Percentiles rank a stretch among this genome's conserved stretches.
These are phyloP conservation scores for Neofusicoccum sp. DNA, from an alignment of 2,329 filamentous ascomycete species.

Conservation along the genomic window DNA sequence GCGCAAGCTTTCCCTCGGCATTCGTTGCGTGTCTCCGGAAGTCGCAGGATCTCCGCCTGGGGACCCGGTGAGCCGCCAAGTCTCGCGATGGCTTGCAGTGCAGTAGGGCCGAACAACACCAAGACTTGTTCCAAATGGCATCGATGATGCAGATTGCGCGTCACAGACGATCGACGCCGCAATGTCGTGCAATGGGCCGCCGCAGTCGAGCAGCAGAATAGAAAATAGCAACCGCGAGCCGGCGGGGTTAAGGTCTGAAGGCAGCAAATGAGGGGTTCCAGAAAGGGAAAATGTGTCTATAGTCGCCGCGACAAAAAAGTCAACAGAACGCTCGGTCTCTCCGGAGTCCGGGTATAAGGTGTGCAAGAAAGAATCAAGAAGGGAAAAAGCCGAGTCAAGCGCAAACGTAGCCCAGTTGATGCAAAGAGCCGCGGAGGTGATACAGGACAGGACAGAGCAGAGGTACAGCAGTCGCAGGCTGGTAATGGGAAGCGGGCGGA, in stretches of 20 bases:
- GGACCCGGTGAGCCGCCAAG: constrained; percentile 15
- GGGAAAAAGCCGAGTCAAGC: background rate
- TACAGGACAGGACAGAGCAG: background rate
- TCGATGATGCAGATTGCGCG: constrained; percentile 13
- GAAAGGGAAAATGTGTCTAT: constrained; percentile 1
- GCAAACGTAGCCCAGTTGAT: background rate
- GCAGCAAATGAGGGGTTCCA: constrained; percentile 2
- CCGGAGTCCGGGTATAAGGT: constrained; percentile 16
- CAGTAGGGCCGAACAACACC: constrained; percentile 8
- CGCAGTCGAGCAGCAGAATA: background rate
- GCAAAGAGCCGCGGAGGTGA: background rate
- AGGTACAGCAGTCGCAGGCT: background rate
- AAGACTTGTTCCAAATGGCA: background rate
- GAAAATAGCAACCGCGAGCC: background rate
- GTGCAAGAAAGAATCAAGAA: constrained; percentile 2
- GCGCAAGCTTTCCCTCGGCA: constrained; percentile 13
- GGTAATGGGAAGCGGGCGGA: background rate
- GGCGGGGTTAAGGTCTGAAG: constrained; percentile 12
- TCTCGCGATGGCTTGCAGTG: constrained; percentile 11
- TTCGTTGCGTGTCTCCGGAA: constrained; percentile 1
- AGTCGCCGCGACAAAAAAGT: background rate
- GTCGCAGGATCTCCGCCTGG: constrained; percentile 18
- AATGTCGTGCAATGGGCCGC: constrained; percentile 6
- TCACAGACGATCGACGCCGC: background rate
- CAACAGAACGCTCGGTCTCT: background rate